These are phyloP conservation scores for Pythium phragmitis DNA, from an alignment of 352 stramenopile genomes.

Conservation along the genomic window DNA sequence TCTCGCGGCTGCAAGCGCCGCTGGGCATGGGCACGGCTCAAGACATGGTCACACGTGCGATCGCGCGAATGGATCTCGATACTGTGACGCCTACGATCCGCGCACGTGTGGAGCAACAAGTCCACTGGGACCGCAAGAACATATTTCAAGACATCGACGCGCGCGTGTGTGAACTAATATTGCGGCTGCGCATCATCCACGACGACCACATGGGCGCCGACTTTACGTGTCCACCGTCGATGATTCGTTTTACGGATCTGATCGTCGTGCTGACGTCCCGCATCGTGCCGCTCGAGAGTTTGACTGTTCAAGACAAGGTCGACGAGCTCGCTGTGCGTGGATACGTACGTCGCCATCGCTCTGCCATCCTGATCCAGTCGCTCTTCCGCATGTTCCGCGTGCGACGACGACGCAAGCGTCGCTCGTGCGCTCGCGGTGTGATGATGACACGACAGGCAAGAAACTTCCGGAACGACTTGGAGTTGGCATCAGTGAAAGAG, in stretches of 20 bases:
- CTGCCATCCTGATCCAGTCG: conserved; percentile 62
- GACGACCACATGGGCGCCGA: conserved; percentile 48
- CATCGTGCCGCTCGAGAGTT: conserved; percentile 61
- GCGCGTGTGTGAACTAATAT: conserved; percentile 59
- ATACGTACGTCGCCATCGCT: conserved; percentile 64
- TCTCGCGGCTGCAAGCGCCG: conserved; percentile 50
- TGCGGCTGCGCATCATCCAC: conserved; percentile 59
- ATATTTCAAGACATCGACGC: conserved; percentile 73
- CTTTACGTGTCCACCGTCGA: conserved; percentile 46
- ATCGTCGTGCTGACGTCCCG: conserved; percentile 67
- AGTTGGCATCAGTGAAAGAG: conserved; percentile 5
- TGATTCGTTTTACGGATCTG: conserved; percentile 78
- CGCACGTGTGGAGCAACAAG: conserved; percentile 35
- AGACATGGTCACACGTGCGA: conserved; percentile 23
- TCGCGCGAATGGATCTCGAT: conserved; percentile 29
- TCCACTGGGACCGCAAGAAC: conserved; percentile 51
- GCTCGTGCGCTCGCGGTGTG: conserved; percentile 2
- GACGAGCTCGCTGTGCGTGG: conserved; percentile 72
- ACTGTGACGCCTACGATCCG: conserved; percentile 34
- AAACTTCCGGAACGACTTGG: neutral
- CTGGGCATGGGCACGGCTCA: conserved; percentile 47
- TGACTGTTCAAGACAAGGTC: conserved; percentile 83
- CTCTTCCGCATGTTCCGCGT: conserved; percentile 65
- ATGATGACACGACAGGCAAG: neutral
- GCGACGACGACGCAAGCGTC: conserved; percentile 23